Base-by-base conservation (phyloP, 345 rosid genomes). In the Eucalyptus marginata region DNA sequence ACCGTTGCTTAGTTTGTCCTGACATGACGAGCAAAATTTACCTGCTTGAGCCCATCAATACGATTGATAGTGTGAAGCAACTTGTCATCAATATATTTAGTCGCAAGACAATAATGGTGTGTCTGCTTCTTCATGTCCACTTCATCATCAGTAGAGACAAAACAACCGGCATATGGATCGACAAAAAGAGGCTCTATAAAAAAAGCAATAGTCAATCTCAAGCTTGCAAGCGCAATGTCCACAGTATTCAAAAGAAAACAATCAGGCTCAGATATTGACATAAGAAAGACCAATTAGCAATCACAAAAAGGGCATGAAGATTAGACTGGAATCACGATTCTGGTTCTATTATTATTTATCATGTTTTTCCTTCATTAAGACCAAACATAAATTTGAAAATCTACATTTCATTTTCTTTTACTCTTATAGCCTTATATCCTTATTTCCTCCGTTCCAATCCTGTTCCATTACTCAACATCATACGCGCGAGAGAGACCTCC, bases 1-100 rank as follows among this genome's bases (percentile, higher is more conserved):
- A 56, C 29, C 12, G 4, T 59, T 16, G 22, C 33, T 27, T 25
- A 49, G 43, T 49, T 47, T 81, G 88, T 88, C 71, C 43, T 68
- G 58, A 76, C 81, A 62, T 46, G n/a, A 76, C 10, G 52, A 54
- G 10, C 52, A 43, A 27, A 87, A 87, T 90, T 86, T 51, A 97
- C 99, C 97, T 97, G 99, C 93, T 95, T 97, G 83, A 94, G 91
- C 54, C 96, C 98, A 90, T 96, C 98, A 49, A 93, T 95, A 88
- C 91, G 93, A 90, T 91, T 94, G 64, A 93, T 94, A 13, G 91
- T 91, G 7, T 91, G 90, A 88, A 97, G 94, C 89, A 97, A 89
- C 87, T 93, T 95, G 90, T 96, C 99, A 91, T 97, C 99, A 3
- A 97, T 94, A 88, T 94, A 96, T 92, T 94, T 95, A 50, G 98